A percentile compares a stretch with the other conserved stretches of the same genome.
Evolutionary conservation across 208 protist genomes (phyloP).

Genomic region (Acanthamoeba divionensis): DNA sequence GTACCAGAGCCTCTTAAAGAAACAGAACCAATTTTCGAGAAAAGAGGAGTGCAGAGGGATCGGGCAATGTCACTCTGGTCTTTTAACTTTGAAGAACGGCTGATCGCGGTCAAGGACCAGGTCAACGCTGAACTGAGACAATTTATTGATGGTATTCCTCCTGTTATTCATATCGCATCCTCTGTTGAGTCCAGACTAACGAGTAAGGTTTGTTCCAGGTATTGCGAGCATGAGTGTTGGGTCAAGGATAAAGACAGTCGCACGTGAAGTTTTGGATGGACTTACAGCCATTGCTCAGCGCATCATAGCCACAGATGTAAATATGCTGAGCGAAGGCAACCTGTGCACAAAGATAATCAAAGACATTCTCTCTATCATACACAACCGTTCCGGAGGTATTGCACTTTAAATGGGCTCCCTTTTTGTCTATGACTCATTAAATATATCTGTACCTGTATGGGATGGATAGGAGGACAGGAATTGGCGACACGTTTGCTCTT

Average conservation of each 20-base stretch:
- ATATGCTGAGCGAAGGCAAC: background rate
- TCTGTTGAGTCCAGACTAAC: too few species aligned
- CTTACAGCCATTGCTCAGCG: background rate
- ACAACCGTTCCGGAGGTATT: background rate
- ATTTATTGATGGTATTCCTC: background rate
- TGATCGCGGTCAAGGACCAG: conserved; percentile 16
- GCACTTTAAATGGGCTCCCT: background rate
- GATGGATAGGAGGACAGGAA: background rate
- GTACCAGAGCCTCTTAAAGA: too few species aligned
- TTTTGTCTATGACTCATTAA: background rate
- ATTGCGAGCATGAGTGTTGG: conserved; percentile 16
- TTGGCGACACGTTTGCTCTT: conserved; percentile 32
- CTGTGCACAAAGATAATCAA: conserved; percentile 30
- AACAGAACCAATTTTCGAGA: too few species aligned
- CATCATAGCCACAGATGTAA: background rate
- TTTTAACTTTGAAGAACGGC: conserved; percentile 35
- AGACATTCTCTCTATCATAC: conserved; percentile 39
- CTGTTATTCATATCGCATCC: too few species aligned
- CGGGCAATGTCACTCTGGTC: background rate
- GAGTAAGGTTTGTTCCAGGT: background rate
- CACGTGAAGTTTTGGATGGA: background rate
- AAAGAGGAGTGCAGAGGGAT: too few species aligned
- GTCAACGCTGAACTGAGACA: conserved; percentile 8
- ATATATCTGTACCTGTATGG: background rate
- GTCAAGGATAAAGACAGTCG: background rate